phyloP scores from a whole-genome alignment of 1,284 basidiomycete genomes.

The Malassezia arunalokei region DNA sequence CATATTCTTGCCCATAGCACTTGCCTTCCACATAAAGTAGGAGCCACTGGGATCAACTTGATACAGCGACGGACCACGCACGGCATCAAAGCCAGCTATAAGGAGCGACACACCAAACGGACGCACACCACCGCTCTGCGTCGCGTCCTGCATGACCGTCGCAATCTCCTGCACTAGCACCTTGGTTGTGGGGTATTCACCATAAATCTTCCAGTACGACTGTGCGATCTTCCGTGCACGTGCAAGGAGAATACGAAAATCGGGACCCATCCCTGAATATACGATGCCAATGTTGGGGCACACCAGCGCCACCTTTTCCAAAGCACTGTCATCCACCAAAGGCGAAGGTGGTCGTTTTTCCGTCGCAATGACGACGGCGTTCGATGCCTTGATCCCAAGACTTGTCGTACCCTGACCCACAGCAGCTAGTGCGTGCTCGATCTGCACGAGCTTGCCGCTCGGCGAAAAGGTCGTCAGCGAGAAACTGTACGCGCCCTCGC shows the following conservation, averaged over 20 bases:
- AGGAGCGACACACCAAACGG: constrained; percentile 94
- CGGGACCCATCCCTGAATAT: constrained; percentile 92
- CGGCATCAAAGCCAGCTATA: constrained; percentile 87
- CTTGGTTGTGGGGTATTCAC: constrained; percentile 95
- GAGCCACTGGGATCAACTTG: constrained; percentile 98
- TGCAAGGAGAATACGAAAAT: constrained; percentile 84
- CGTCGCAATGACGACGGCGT: constrained; percentile 96
- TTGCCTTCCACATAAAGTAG: constrained; percentile 93
- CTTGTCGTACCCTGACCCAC: constrained; percentile 77
- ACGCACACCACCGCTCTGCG: constrained; percentile 93
- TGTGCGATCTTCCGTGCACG: constrained; percentile 95
- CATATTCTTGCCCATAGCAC: constrained; percentile 99
- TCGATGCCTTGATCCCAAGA: constrained; percentile 96
- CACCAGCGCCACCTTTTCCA: constrained; percentile 85
- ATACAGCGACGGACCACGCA: constrained; percentile 81
- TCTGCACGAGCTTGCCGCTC: constrained; percentile 75
- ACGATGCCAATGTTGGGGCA: constrained; percentile 99
- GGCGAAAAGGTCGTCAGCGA: constrained; percentile 98
- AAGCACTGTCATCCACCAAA: constrained; percentile 89
- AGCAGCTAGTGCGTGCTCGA: constrained; percentile 95
- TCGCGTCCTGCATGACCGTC: constrained; percentile 96
- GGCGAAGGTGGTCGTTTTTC: constrained; percentile 98
- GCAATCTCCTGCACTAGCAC: constrained; percentile 94
- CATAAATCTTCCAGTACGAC: constrained; percentile 97
- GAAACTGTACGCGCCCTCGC: constrained; percentile 57